A percentile compares a stretch with the other conserved stretches of the same genome.
Evolutionary conservation across 176 grass and related monocot species (phyloP).

Genomic region (Carex myosuroides): DNA sequence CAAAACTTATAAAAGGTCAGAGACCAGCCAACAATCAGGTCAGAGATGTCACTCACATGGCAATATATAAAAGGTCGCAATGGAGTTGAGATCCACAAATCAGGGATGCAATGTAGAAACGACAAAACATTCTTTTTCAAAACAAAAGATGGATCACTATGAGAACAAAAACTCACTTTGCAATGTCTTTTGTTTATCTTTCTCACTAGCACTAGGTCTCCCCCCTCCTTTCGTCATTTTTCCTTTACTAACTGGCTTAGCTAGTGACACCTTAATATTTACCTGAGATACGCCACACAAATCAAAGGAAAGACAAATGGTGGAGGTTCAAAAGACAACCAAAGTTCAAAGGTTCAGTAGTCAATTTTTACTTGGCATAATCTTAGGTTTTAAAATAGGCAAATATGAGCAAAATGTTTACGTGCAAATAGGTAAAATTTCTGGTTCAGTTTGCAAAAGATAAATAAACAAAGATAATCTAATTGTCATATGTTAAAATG

Average conservation of each 20-base stretch:
- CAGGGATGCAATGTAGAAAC: background rate
- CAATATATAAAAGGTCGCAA: background rate
- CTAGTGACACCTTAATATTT: slow-evolving; percentile 60
- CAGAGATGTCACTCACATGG: background rate
- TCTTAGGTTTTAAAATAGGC: background rate
- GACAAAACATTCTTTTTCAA: background rate
- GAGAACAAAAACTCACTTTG: slow-evolving; percentile 39
- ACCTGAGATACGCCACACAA: slow-evolving; percentile 36
- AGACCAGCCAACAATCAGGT: too few relatives aligned
- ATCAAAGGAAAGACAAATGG: slow-evolving; percentile 5
- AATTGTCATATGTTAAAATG: background rate
- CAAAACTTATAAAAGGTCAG: too few relatives aligned
- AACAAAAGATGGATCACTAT: slow-evolving; percentile 6
- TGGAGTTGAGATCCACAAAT: slow-evolving; percentile 1
- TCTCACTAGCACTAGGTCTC: slow-evolving; percentile 31
- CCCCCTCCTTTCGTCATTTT: slow-evolving; percentile 39
- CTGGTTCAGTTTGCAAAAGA: slow-evolving; percentile 25
- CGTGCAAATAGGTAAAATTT: background rate
- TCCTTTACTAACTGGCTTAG: slow-evolving; percentile 45
- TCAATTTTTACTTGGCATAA: background rate
- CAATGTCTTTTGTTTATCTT: slow-evolving; percentile 26
- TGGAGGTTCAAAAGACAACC: background rate
- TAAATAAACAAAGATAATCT: background rate
- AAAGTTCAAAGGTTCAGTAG: background rate
- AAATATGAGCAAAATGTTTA: background rate